A percentile compares a stretch with the other conserved stretches of the same genome.
Conservation (phyloP, 2,329 filamentous ascomycete species). For the Fonsecaea pugnacius region DNA sequence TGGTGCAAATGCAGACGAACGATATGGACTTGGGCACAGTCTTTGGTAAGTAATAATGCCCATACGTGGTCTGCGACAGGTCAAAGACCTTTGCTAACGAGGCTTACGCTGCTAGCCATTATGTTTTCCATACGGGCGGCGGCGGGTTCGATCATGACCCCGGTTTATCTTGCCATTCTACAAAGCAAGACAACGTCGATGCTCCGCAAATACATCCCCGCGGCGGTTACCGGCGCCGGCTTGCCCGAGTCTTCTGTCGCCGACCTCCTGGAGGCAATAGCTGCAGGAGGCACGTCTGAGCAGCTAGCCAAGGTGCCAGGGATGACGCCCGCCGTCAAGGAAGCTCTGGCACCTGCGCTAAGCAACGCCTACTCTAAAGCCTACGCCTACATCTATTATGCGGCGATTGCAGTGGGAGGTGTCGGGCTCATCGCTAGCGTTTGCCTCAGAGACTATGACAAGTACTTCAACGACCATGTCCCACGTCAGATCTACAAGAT, state of each 20-base stretch:
- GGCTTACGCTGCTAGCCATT: background rate
- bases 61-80: background rate
- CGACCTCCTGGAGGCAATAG: conserved; percentile 44
- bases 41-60: conserved; percentile 4
- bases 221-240: conserved; percentile 46
- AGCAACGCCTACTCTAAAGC: conserved; percentile 31
- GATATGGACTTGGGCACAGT: conserved; percentile 8
- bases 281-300: conserved; percentile 39
- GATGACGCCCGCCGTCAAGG: conserved; percentile 43
- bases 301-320: conserved; percentile 40
- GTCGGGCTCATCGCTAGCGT: conserved; percentile 31
- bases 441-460: conserved; percentile 34
- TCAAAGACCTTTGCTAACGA: background rate
- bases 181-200: conserved; percentile 44
- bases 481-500: conserved; percentile 9
- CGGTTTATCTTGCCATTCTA: conserved; percentile 42
- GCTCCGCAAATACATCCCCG: conserved; percentile 43
- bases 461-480: conserved; percentile 36
- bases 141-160: conserved; percentile 33
- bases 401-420: conserved; percentile 34
- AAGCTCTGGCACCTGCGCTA: conserved; percentile 43
- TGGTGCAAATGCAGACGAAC: conserved; percentile 23
- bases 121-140: background rate
- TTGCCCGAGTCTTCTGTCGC: conserved; percentile 44
- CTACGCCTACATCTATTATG: conserved; percentile 38